Evolutionary conservation across 2,329 filamentous ascomycete genomes (phyloP).

Genomic region (Fusarium tjaetaba): DNA sequence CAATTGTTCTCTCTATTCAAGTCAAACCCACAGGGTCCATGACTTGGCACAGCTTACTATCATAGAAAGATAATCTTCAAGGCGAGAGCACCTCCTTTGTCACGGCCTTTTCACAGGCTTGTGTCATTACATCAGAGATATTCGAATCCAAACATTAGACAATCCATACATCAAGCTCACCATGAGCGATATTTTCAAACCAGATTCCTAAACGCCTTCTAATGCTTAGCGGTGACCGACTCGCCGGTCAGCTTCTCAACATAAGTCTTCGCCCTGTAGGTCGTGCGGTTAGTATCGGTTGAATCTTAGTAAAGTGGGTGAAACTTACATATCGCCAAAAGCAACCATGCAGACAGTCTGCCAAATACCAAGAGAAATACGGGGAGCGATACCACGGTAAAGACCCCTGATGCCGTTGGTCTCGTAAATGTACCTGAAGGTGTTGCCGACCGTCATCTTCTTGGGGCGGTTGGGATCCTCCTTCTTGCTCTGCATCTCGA

Average conservation of each 20-base stretch:
- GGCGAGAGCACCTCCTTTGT: constrained; percentile 14
- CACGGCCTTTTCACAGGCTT: constrained; percentile 1
- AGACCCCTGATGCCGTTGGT: constrained; percentile 90
- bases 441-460: constrained; percentile 97
- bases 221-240: constrained; percentile 73
- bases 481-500: constrained; percentile 99
- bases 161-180: constrained; percentile 31
- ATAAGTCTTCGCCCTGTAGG: constrained; percentile 70
- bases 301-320: neutral
- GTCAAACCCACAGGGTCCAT: constrained; percentile 11
- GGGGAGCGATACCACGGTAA: constrained; percentile 93
- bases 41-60: constrained; percentile 24
- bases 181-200: constrained; percentile 28
- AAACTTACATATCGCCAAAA: constrained; percentile 91
- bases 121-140: constrained; percentile 26
- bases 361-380: constrained; percentile 96
- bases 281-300: constrained; percentile 31
- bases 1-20: constrained; percentile 35
- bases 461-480: constrained; percentile 97
- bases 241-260: constrained; percentile 75
- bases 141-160: constrained; percentile 32
- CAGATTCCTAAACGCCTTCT: constrained; percentile 52
- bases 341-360: constrained; percentile 99
- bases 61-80: constrained; percentile 25
- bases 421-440: constrained; percentile 86